These are phyloP conservation scores for Neoscytalidium dimidiatum DNA, from an alignment of 2,329 filamentous ascomycete genomes.

Conservation along the genomic window DNA sequence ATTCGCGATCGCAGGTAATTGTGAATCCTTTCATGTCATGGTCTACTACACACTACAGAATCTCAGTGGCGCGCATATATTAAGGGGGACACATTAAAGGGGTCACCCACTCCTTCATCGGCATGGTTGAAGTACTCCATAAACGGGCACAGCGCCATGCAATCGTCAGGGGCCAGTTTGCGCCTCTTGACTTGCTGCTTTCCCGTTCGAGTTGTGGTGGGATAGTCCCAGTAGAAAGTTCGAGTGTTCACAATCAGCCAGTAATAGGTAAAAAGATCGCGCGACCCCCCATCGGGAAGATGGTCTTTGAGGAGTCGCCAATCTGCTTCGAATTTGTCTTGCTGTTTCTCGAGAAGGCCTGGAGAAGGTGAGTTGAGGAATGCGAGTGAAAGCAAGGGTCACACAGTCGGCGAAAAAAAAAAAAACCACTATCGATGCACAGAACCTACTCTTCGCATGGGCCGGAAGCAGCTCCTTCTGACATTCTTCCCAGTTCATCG, in stretches of 20 bases:
- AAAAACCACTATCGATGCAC: background rate
- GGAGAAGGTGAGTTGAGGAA: constrained; percentile 5
- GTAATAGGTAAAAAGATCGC: constrained; percentile 51
- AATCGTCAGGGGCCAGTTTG: constrained; percentile 52
- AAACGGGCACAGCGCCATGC: constrained; percentile 70
- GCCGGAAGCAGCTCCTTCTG: constrained; percentile 44
- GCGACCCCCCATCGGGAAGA: constrained; percentile 42
- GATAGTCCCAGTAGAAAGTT: constrained; percentile 59
- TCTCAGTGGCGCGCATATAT: background rate
- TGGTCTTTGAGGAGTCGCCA: constrained; percentile 48
- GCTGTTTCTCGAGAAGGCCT: constrained; percentile 57
- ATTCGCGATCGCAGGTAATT: constrained; percentile 54
- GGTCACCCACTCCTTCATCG: constrained; percentile 35
- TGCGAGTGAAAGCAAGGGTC: background rate
- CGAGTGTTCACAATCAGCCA: constrained; percentile 64
- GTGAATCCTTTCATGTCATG: constrained; percentile 56
- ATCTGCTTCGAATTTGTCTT: constrained; percentile 53
- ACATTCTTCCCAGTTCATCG: constrained; percentile 54
- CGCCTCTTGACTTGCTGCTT: constrained; percentile 44
- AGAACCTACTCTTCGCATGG: constrained; percentile 31
- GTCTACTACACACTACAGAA: constrained; percentile 53
- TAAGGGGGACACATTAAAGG: constrained; percentile 5
- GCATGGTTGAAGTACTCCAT: constrained; percentile 71
- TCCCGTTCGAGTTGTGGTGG: constrained; percentile 38
- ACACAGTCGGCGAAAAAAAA: constrained; percentile 6